phyloP scores from a whole-genome alignment of 768 basidiomycete genomes.

The Lactarius psammicola region DNA sequence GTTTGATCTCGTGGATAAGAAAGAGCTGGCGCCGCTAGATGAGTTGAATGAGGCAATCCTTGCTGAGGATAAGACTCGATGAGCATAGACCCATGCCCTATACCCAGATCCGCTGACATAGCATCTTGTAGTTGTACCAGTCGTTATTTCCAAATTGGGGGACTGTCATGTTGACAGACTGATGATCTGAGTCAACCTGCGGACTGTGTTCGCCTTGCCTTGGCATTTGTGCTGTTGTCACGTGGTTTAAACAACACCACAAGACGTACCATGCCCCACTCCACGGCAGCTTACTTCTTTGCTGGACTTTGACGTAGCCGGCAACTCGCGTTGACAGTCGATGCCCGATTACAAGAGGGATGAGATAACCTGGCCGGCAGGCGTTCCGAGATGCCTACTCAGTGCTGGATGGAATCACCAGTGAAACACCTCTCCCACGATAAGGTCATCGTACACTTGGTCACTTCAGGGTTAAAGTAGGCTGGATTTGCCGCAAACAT shows the following conservation, averaged over 20 bases:
- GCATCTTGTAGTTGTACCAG: conserved; percentile 1
- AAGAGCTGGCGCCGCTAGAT: conserved; percentile 90
- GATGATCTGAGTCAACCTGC: not conserved
- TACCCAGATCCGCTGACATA: not conserved
- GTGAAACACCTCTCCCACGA: not conserved
- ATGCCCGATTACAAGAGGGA: not conserved
- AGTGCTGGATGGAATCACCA: not conserved
- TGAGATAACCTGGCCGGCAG: not conserved
- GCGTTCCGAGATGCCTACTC: not conserved
- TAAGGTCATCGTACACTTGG: not conserved
- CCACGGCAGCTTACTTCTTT: not conserved
- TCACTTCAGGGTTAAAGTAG: not conserved
- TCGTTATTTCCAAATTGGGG: not conserved
- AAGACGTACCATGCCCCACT: not conserved
- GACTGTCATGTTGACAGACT: not conserved
- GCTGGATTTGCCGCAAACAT: not conserved
- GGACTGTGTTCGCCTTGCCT: not conserved
- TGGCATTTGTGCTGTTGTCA: not conserved
- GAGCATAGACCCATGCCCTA: conserved; percentile 11
- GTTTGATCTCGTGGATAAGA: conserved; percentile 96
- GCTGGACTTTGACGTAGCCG: not conserved
- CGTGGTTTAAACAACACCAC: not conserved
- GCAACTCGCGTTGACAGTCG: not conserved
- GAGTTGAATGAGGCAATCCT: conserved; percentile 93
- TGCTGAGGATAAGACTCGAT: conserved; percentile 48